Base-by-base conservation (phyloP, 2,329 filamentous ascomycete genomes). In the Ceratocystiopsis brevicomis region DNA sequence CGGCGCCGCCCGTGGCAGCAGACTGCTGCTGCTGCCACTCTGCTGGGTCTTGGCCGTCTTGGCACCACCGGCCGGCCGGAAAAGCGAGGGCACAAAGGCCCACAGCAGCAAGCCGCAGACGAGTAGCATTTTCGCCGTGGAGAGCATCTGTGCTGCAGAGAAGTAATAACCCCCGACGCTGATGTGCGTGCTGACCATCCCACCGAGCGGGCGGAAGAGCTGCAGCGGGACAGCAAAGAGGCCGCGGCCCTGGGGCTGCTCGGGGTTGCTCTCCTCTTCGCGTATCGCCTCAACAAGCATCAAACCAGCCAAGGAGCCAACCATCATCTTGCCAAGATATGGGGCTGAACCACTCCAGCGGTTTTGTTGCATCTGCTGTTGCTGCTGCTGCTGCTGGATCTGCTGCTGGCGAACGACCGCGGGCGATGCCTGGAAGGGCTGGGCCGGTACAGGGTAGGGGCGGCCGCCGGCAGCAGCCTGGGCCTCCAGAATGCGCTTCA, bases 211-310 rank as follows among this genome's bases (percentile, higher is more conserved):
- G 39, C 62, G 60, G 34, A 82, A 57, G 3, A 79, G 54, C 15
- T 75, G 69, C 19, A 77, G 49, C 1, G 81, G 81, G 15, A 46
- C 21, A 18, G 75, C 72, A 47, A 75, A 71, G 14, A 87, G 66
- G 3, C 81, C 81, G 35, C 75, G 73, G 39, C 78, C 78, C 41
- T 74, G 66, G 6, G 76, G 67, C 1, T 68, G 68, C 41, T 81
- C 76, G 39, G 68, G 71, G 52, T 74, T 71, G 56, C 74, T 60
- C 59, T 85, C 73, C 51, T 77, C 63, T 56, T 81, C 72, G 34
- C 69, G 68, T 44, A 87, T 67, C 1, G 84, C 85, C 61, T 95
- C 86, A 51, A 94, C 63, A 33, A 95, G 71, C 87, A 96, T 94
- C 16, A 96, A 66, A 14, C 85, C 86, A 19, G 87, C 88, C 46